Conservation (phyloP, 2,329 filamentous ascomycete genomes). For the Plectosphaerella cucumerina region DNA sequence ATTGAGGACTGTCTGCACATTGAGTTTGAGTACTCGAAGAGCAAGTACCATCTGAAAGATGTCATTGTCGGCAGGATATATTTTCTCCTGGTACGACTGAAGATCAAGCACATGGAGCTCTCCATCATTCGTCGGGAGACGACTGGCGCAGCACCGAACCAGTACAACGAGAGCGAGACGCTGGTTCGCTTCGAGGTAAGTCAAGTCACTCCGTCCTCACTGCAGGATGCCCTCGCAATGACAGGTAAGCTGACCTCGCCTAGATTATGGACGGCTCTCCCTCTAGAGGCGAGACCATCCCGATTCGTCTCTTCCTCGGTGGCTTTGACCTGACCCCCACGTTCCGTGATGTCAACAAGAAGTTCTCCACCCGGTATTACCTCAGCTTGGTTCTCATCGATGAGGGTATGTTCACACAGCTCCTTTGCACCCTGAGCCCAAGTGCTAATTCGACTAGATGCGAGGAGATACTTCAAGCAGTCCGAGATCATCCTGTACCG, state of each 20-base stretch:
- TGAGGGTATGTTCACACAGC: constrained; percentile 59
- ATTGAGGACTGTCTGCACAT: constrained; percentile 99
- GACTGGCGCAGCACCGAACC: constrained; percentile 92
- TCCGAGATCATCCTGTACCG: constrained; percentile 96
- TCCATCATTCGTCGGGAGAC: constrained; percentile 97
- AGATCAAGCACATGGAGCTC: constrained; percentile 99
- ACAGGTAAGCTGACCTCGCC: constrained; percentile 3
- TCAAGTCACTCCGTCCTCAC: neutral
- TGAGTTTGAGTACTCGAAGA: constrained; percentile 99
- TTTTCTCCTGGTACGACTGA: constrained; percentile 91
- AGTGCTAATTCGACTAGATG: constrained; percentile 55
- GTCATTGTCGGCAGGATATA: constrained; percentile 99
- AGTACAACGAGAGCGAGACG: constrained; percentile 99
- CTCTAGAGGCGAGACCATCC: constrained; percentile 89
- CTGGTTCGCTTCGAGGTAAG: constrained; percentile 88
- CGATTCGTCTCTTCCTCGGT: constrained; percentile 92
- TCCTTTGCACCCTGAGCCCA: neutral
- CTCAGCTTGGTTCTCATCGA: constrained; percentile 93
- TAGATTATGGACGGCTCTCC: constrained; percentile 99
- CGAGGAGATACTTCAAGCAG: constrained; percentile 97
- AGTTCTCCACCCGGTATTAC: constrained; percentile 98
- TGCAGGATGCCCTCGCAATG: neutral
- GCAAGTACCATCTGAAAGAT: constrained; percentile 98
- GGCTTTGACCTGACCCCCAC: constrained; percentile 97
- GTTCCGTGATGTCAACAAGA: constrained; percentile 99